Base-by-base conservation (phyloP, 352 stramenopile species). In the Phytophthora sansomeana region DNA sequence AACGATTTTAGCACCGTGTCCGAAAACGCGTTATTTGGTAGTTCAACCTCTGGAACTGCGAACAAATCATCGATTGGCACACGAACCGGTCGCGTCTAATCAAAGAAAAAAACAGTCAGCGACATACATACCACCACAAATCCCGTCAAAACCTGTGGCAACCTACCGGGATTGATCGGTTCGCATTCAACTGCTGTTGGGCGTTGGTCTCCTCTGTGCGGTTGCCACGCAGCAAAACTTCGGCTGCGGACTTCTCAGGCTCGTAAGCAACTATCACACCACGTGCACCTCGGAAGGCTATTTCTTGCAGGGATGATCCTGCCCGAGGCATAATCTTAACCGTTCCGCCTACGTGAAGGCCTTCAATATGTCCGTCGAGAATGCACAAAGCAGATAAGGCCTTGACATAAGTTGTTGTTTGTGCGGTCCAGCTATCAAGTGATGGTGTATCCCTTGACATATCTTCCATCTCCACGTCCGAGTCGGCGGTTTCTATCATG, bases 391-490 rank as follows among this genome's bases (percentile, higher is more conserved):
- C 85, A 21, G 87, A 92, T 24, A 95, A 69, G 14, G 87, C 87
- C 28, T 79, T 87, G 35, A 89, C 58, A 44, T 92, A 90, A 30
- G 56, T 73, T 5, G 66, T 58, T 11, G 69, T 86, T 63, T 91
- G 81, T 2, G 55, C 46, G 16, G 67, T 80, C 85, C 85, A 95
- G 11, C 46, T 69, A 29, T 78, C 70, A 3, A 91, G 50, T 14
- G 80, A 85, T 1, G 85, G 87, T 2, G 80, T 58, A 14, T 90
- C 82, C 11, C 80, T 76, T 16, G 76, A 85, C 41, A 84, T 82
- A 24, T 96, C 89, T 70, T 95, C 89, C 85, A 94, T 94, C 53
- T 95, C 89, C 13, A 95, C 84, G 67, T 96, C 87, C 1, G 79
- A 80, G 52, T 96, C 87, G 0, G 68, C 63, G 6, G 54, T 69